Evolutionary conservation across 2,329 filamentous ascomycete genomes (phyloP), one percentile per base, ranked within the genome.

Genomic region (Proliferodiscus dingleyae): DNA sequence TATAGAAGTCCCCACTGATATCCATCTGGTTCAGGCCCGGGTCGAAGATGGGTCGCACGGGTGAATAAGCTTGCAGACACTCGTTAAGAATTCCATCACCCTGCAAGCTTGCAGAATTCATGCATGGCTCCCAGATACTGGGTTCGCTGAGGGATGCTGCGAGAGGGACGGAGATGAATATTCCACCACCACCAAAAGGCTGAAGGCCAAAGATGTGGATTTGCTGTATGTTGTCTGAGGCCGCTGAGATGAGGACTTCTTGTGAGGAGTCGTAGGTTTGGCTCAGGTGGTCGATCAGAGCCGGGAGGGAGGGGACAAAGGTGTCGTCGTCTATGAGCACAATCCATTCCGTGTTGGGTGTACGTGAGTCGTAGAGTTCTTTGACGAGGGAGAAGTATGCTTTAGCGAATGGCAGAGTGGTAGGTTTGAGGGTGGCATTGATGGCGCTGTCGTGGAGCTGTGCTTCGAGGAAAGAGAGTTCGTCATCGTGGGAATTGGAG

Each of bases 311-410:
- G 5, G 58, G 54, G 28, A 59, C 26, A 38, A 61, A 61, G 16
- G 59, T 61, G 39, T 61, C 57, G 42, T 61, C 59, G 34, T 61
- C 59, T 33, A 58, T 50, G 8, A 61, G 37, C 4, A 51, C 55
- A 7, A 61, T 40, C 56, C 56, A 61, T 46, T 56, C 43, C 11
- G 57, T 61, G 2, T 51, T 28, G 10, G 47, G 43, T 1, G 52
- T 53, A 2, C 53, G 45, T 3, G 48, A 16, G 5, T 58, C 51
- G 44, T 60, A 61, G 5, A 61, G 53, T 23, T 40, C 43, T 37
- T 57, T 57, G 33, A 61, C 41, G 19, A 59, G 43, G 13, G 42
- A 51, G 47, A 61, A 59, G 43, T 60, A 60, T 5, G 46, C 41
- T 21, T 47, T 46, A 4, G 53, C 28, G 33, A 56, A 57, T 3